Conservation (phyloP, 495 filamentous ascomycete species). For the Letharia lupina region DNA sequence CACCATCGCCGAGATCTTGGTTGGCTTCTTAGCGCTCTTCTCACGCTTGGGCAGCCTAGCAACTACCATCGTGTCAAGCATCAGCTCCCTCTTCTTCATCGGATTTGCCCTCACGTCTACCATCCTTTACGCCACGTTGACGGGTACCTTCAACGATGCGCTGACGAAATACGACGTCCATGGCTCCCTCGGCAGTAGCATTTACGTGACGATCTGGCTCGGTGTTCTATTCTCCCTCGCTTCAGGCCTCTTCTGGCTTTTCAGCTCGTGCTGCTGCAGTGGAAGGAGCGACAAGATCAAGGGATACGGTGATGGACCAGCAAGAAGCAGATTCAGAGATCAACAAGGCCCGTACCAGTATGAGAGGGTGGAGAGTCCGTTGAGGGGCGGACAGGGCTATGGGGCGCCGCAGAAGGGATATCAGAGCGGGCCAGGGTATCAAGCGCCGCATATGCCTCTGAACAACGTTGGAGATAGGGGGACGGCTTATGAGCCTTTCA, state of each 20-base stretch:
- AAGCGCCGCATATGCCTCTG: constrained; percentile 25
- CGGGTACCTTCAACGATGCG: constrained; percentile 49
- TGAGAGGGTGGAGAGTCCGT: constrained; percentile 33
- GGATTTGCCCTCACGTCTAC: constrained; percentile 51
- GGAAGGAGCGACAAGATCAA: constrained; percentile 34
- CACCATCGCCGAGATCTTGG: constrained; percentile 57
- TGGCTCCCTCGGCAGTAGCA: constrained; percentile 54
- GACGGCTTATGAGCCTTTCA: constrained; percentile 38
- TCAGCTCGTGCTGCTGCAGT: constrained; percentile 85
- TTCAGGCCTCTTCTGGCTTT: constrained; percentile 76
- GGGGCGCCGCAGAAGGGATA: constrained; percentile 11
- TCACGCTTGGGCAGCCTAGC: constrained; percentile 63
- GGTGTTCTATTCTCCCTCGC: constrained; percentile 65
- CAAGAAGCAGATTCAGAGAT: constrained; percentile 28
- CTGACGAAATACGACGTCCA: constrained; percentile 59
- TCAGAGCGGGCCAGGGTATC: constrained; percentile 19
- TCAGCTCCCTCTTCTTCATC: constrained; percentile 48
- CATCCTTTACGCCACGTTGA: constrained; percentile 53
- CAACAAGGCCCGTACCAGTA: constrained; percentile 33
- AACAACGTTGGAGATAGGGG: constrained; percentile 18
- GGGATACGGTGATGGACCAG: constrained; percentile 25
- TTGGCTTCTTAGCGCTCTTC: constrained; percentile 63
- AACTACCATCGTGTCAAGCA: constrained; percentile 63
- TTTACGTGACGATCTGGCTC: constrained; percentile 67
- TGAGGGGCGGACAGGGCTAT: constrained; percentile 16